Conservation (phyloP, 2,329 filamentous ascomycete species). For the Xylariales sp. region DNA sequence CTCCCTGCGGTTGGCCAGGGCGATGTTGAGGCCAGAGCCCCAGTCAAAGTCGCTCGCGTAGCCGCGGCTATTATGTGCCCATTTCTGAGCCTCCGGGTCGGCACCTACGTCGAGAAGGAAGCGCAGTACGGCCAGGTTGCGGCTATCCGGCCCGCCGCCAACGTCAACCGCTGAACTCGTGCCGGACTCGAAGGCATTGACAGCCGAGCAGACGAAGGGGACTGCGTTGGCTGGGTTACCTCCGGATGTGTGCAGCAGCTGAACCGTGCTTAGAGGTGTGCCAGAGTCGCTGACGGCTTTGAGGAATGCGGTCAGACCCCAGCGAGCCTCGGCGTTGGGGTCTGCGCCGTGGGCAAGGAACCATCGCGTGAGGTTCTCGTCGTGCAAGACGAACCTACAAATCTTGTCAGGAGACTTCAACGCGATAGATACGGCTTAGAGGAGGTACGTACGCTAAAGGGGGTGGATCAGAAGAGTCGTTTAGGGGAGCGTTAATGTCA, state of each 20-base stretch:
- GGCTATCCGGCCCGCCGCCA: not conserved
- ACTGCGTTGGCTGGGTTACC: conserved; percentile 7
- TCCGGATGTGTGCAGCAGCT: conserved; percentile 8
- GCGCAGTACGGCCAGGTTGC: conserved; percentile 9
- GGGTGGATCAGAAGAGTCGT: not conserved
- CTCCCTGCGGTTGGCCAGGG: conserved; percentile 6
- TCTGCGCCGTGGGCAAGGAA: not conserved
- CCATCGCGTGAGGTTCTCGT: not conserved
- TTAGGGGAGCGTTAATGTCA: conserved; percentile 1
- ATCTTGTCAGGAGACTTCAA: not conserved
- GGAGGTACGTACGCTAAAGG: not conserved
- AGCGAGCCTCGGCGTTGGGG: not conserved
- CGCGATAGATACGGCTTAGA: not conserved
- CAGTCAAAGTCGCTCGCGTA: conserved; percentile 12
- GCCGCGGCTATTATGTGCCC: conserved; percentile 11
- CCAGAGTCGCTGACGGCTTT: conserved; percentile 1
- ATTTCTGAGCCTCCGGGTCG: conserved; percentile 10
- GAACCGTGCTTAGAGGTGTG: conserved; percentile 3
- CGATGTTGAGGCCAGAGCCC: conserved; percentile 10
- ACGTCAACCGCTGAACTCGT: not conserved
- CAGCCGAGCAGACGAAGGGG: conserved; percentile 10
- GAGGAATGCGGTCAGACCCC: conserved; percentile 1
- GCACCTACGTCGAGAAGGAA: conserved; percentile 11
- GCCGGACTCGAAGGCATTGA: not conserved
- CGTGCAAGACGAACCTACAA: not conserved